phyloP scores from a whole-genome alignment of 768 basidiomycete genomes.

The Plicaturopsis crispa region DNA sequence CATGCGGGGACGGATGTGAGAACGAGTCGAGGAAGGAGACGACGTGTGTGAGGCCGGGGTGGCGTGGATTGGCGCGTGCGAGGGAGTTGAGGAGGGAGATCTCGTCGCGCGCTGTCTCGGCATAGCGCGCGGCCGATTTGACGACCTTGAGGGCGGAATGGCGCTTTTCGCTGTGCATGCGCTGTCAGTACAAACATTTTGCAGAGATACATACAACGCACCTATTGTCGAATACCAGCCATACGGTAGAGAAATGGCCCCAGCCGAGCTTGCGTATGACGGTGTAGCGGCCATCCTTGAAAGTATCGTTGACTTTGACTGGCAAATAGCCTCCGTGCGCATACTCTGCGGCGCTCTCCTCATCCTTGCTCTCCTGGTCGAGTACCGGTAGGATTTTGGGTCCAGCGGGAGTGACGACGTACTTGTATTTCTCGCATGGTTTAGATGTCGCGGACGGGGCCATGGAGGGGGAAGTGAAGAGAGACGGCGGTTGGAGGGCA shows the following conservation, averaged over 20 bases:
- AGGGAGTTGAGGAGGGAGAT: constrained; percentile 86
- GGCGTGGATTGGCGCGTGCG: constrained; percentile 58
- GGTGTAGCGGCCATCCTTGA: constrained; percentile 78
- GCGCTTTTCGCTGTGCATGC: constrained; percentile 42
- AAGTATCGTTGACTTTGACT: constrained; percentile 74
- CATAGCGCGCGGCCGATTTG: constrained; percentile 91
- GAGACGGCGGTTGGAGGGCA: too few relatives aligned
- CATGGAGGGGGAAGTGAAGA: too few relatives aligned
- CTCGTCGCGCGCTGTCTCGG: constrained; percentile 94
- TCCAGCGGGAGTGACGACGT: constrained; percentile 57
- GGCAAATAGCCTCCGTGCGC: constrained; percentile 77
- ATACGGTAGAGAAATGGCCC: constrained; percentile 95
- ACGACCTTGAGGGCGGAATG: constrained; percentile 94
- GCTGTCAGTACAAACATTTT: constrained; percentile 9
- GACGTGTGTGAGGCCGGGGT: constrained; percentile 73
- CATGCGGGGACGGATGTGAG: constrained; percentile 60
- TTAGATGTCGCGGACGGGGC: too few relatives aligned
- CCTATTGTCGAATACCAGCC: constrained; percentile 76
- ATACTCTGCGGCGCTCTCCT: constrained; percentile 80
- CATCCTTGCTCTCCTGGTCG: constrained; percentile 61
- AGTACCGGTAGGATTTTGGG: constrained; percentile 68
- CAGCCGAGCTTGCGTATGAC: constrained; percentile 92
- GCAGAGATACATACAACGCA: constrained; percentile 12
- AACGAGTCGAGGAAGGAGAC: constrained; percentile 92
- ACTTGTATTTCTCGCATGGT: constrained; percentile 66